phyloP scores from a whole-genome alignment of 805 yeast genomes.

The Hanseniaspora lindneri region DNA sequence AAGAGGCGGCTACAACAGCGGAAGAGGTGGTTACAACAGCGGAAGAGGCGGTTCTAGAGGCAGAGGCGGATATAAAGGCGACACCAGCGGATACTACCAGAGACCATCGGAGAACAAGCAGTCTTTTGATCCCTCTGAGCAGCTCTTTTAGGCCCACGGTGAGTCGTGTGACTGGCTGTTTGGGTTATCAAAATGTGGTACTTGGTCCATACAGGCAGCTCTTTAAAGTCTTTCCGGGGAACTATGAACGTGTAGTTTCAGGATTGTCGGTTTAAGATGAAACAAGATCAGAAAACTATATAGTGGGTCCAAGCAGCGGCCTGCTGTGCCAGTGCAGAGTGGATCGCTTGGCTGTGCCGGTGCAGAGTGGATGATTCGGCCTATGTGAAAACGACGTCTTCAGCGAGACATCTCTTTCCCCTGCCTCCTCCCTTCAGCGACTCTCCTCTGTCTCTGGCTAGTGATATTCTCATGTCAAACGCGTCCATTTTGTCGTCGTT shows the following conservation, averaged over 20 bases:
- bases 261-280: too few relatives aligned
- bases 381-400: slow-evolving; percentile 47
- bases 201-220: too few relatives aligned
- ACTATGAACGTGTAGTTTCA: too few relatives aligned
- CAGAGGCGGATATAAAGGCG: background rate
- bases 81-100: background rate
- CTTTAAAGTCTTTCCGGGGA: too few relatives aligned
- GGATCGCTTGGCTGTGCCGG: too few relatives aligned
- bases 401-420: slow-evolving; percentile 48
- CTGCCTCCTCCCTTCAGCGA: slow-evolving; percentile 53
- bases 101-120: slow-evolving; percentile 7
- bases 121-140: slow-evolving; percentile 1
- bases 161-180: too few relatives aligned
- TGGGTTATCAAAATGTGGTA: too few relatives aligned
- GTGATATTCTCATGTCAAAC: slow-evolving; percentile 66
- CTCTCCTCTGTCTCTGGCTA: slow-evolving; percentile 43
- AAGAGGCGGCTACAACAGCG: slow-evolving; percentile 14
- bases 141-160: background rate
- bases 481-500: slow-evolving; percentile 69
- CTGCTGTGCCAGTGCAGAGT: too few relatives aligned
- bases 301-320: too few relatives aligned
- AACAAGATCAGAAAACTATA: too few relatives aligned
- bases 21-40: slow-evolving; percentile 5
- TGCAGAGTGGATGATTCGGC: too few relatives aligned
- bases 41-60: background rate